These are phyloP conservation scores for Phyllosticta capitalensis DNA, from an alignment of 2,329 filamentous ascomycete species.

Conservation along the genomic window DNA sequence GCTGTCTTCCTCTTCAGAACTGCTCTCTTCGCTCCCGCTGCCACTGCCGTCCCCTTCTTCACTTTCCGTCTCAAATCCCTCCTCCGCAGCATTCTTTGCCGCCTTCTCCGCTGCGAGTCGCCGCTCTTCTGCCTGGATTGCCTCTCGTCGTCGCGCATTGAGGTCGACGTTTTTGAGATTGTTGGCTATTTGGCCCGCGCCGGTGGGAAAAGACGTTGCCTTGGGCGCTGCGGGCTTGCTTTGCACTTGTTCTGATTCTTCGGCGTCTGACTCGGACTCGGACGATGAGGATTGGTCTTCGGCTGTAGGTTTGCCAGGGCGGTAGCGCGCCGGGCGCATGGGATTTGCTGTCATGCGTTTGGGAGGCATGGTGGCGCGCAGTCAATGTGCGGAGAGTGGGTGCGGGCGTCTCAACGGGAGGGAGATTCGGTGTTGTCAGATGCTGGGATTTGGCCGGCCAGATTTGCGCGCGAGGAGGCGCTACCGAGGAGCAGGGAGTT, in stretches of 20 bases:
- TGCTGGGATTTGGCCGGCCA: background rate
- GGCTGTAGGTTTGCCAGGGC: constrained; percentile 67
- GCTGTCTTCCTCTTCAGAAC: constrained; percentile 23
- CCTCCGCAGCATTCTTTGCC: constrained; percentile 35
- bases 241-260: constrained; percentile 36
- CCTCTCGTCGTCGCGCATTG: constrained; percentile 22
- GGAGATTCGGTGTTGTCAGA: no score
- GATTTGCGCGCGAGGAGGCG: background rate
- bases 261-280: constrained; percentile 44
- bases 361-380: constrained; percentile 46
- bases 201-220: constrained; percentile 39
- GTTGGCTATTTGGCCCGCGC: constrained; percentile 31
- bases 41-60: constrained; percentile 18
- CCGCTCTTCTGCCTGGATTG: constrained; percentile 19
- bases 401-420: background rate
- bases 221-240: constrained; percentile 29
- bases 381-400: background rate
- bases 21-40: constrained; percentile 13
- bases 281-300: constrained; percentile 36
- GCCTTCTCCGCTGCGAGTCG: constrained; percentile 17
- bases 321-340: constrained; percentile 67
- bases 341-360: constrained; percentile 94
- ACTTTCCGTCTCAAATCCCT: constrained; percentile 52
- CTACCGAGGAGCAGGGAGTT: background rate
- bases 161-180: constrained; percentile 35